Base-by-base conservation (phyloP, 306 rosid genomes). In the Citrullus mucosospermus region DNA sequence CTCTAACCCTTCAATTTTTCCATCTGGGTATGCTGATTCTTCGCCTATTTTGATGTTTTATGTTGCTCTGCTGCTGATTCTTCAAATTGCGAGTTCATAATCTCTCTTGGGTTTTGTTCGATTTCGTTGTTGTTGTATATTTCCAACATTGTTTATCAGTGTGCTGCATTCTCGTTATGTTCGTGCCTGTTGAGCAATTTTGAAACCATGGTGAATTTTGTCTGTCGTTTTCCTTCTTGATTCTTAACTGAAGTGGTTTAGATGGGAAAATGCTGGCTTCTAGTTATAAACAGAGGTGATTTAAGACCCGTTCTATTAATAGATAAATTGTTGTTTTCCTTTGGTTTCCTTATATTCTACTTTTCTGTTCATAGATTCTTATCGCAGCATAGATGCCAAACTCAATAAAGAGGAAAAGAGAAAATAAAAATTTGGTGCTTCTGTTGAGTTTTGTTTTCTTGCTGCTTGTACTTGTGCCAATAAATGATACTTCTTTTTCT, bases 1-100 rank as follows among this genome's bases (percentile, higher is more conserved):
- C 43, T 68, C 46, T 3, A 5, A 0, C 13, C 17, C 78, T 12
- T 55, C 43, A 16, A 55, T 11, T 77, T 77, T 59, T 25, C 58
- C 75, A 22, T 77, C 69, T 77, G 80, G 80, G 71, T 70, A n/a
- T 8, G 72, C 2, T 5, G 20, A 6, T 80, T 72, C 20, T 32
- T 68, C 46, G 44, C 34, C 1, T 28, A 10, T 38, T 25, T 25
- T 70, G 7, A 12, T 51, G 18, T 4, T 70, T 44, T 69, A 4
- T 10, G 10, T 13, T 70, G 39, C 57, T 44, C 76, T 68, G 8
- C 53, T 41, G 53, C 9, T 41, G 54, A 41, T 68, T 39, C 9
- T 68, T 41, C 30, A 6, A 18, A 15, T 18, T 68, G 34, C 17
- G 53, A 11, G 38, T 69, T 69, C 9, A 44, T 20, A 20, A 20